These are phyloP conservation scores for Volvariella volvacea DNA, from an alignment of 1,284 basidiomycete genomes.

Conservation along the genomic window DNA sequence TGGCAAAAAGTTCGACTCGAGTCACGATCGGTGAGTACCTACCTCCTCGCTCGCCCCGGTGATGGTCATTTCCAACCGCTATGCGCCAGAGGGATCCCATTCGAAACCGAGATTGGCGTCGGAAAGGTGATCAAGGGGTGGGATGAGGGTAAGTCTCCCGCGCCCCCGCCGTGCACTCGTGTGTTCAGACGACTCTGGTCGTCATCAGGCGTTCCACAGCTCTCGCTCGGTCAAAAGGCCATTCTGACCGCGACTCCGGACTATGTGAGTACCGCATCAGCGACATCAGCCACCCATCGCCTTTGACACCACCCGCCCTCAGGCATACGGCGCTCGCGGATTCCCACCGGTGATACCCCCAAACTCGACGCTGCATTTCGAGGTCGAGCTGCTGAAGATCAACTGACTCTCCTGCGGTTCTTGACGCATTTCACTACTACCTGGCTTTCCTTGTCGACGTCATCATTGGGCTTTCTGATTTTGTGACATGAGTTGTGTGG, in stretches of 20 bases:
- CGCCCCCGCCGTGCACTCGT: constrained; percentile 6
- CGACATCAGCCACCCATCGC: constrained; percentile 3
- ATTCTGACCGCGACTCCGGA: constrained; percentile 59
- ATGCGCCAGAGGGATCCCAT: constrained; percentile 44
- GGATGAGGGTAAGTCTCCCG: constrained; percentile 70
- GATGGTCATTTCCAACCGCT: constrained; percentile 1
- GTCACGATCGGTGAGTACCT: constrained; percentile 53
- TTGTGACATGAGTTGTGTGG: too few species aligned
- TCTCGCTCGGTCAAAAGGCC: constrained; percentile 78
- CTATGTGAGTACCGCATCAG: constrained; percentile 42
- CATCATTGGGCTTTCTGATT: too few species aligned
- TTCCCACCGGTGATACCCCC: constrained; percentile 81
- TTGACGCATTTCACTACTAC: constrained; percentile 2
- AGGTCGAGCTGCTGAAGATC: constrained; percentile 77
- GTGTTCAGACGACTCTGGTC: background rate
- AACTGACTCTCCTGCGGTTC: too few species aligned
- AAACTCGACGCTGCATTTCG: constrained; percentile 72
- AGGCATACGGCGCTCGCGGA: constrained; percentile 67
- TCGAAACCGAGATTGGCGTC: constrained; percentile 71
- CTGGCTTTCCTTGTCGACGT: too few species aligned
- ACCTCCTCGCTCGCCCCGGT: background rate
- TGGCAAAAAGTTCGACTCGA: constrained; percentile 67
- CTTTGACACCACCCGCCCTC: constrained; percentile 8
- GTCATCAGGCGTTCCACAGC: constrained; percentile 60
- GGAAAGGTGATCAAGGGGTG: constrained; percentile 85